phyloP scores from a whole-genome alignment of 2,329 filamentous ascomycete genomes.

The Pseudogymnoascus sp. region DNA sequence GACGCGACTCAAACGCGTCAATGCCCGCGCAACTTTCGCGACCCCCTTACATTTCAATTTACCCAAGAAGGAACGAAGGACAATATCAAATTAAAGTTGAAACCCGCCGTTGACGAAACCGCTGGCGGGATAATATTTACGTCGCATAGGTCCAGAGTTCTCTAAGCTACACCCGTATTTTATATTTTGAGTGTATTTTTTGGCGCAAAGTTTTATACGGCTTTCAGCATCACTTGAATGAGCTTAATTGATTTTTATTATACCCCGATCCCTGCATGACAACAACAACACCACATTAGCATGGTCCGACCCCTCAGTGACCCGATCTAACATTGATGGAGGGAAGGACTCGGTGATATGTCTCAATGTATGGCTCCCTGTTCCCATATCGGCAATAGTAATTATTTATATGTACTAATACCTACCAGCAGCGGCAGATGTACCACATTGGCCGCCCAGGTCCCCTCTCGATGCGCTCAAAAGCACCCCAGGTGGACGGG shows the following conservation, averaged over 20 bases:
- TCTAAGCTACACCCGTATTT: background rate
- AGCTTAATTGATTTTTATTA: constrained; percentile 4
- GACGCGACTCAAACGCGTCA: constrained; percentile 3
- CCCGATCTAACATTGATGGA: constrained; percentile 3
- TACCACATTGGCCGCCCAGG: constrained; percentile 56
- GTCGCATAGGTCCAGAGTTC: background rate
- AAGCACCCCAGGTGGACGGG: constrained; percentile 68
- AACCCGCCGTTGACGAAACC: background rate
- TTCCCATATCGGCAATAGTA: background rate
- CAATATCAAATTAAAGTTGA: constrained; percentile 3
- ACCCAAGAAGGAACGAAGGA: constrained; percentile 3
- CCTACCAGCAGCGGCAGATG: constrained; percentile 26
- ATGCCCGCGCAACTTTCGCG: constrained; percentile 1
- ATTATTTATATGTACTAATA: constrained; percentile 1
- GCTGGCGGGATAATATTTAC: constrained; percentile 3
- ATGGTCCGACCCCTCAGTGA: constrained; percentile 4
- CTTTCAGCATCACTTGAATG: background rate
- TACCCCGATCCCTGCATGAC: constrained; percentile 4
- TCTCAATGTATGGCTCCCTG: constrained; percentile 19
- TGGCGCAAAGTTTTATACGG: background rate
- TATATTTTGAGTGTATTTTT: constrained; percentile 6
- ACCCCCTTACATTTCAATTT: constrained; percentile 5
- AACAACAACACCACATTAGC: background rate
- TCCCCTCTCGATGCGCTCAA: constrained; percentile 57
- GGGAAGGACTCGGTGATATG: constrained; percentile 15